Conservation (phyloP, 2,329 filamentous ascomycete species). For the Escovopsis sp. region DNA sequence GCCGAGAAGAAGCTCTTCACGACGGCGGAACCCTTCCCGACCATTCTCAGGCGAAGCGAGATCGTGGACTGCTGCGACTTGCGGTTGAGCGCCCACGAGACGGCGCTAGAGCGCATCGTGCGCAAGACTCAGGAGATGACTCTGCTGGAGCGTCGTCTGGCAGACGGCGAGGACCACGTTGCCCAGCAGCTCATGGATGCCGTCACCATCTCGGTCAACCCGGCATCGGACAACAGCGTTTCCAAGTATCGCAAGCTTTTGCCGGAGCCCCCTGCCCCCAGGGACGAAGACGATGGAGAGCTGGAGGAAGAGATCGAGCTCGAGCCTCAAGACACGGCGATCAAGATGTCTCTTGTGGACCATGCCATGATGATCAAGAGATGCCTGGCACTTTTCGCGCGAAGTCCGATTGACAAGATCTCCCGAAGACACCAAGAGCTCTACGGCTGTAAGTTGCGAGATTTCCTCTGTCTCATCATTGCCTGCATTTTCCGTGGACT, state of each 20-base stretch:
- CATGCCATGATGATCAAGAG: constrained; percentile 80
- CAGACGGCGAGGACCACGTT: constrained; percentile 57
- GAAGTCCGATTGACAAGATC: constrained; percentile 46
- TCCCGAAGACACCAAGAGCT: constrained; percentile 43
- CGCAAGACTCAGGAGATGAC: constrained; percentile 81
- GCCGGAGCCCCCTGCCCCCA: constrained; percentile 30
- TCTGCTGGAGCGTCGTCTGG: constrained; percentile 57
- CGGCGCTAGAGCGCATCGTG: constrained; percentile 79
- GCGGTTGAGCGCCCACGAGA: constrained; percentile 60
- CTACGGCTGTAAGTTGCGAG: constrained; percentile 41
- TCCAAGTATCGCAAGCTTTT: constrained; percentile 64
- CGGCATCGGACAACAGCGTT: constrained; percentile 60
- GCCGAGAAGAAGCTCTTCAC: constrained; percentile 76
- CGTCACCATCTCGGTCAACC: constrained; percentile 62
- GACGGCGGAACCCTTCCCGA: constrained; percentile 77
- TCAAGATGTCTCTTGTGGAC: constrained; percentile 75
- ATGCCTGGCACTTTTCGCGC: constrained; percentile 56
- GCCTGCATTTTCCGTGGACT: no score
- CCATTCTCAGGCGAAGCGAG: constrained; percentile 77
- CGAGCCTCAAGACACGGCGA: constrained; percentile 56
- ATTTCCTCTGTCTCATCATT: background rate
- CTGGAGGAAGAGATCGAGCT: constrained; percentile 28
- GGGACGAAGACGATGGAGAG: constrained; percentile 26
- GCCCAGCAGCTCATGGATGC: constrained; percentile 59
- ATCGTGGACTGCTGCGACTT: constrained; percentile 56